These are phyloP conservation scores for Agrocybe chaxingu DNA, from an alignment of 768 basidiomycete species.

Conservation along the genomic window DNA sequence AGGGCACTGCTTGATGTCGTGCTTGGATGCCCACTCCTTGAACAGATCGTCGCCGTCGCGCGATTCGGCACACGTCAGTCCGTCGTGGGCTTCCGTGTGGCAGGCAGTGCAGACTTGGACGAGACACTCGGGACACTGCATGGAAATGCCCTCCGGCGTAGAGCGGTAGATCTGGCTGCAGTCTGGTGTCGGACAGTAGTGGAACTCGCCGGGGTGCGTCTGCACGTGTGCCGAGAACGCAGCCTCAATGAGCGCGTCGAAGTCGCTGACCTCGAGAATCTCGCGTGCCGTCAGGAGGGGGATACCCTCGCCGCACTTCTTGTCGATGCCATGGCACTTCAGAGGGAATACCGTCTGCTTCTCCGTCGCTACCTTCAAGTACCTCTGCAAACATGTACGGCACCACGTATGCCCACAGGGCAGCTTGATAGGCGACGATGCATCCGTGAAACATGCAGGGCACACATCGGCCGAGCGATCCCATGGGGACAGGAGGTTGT, in stretches of 20 bases:
- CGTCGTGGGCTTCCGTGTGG: slow-evolving; percentile 56
- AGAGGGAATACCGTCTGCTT: slow-evolving; percentile 60
- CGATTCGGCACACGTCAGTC: slow-evolving; percentile 58
- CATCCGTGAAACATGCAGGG: slow-evolving; percentile 68
- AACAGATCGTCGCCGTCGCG: slow-evolving; percentile 56
- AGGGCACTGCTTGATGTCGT: slow-evolving; percentile 75
- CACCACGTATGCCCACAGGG: slow-evolving; percentile 72
- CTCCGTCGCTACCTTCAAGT: slow-evolving; percentile 55
- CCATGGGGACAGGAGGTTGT: not conserved
- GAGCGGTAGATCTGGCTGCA: slow-evolving; percentile 72
- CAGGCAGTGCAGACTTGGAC: slow-evolving; percentile 67
- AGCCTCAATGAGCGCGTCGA: slow-evolving; percentile 52
- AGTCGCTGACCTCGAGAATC: slow-evolving; percentile 48
- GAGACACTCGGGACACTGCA: slow-evolving; percentile 73
- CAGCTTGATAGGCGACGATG: slow-evolving; percentile 48
- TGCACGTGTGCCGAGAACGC: slow-evolving; percentile 64
- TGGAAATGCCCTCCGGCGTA: slow-evolving; percentile 41
- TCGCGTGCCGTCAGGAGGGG: slow-evolving; percentile 48
- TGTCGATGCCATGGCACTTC: slow-evolving; percentile 66
- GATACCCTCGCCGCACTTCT: slow-evolving; percentile 53
- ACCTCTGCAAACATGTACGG: slow-evolving; percentile 53
- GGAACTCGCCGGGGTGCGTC: slow-evolving; percentile 56
- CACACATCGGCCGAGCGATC: slow-evolving; percentile 30
- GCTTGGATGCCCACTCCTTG: slow-evolving; percentile 56
- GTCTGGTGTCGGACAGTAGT: slow-evolving; percentile 78